Conservation (phyloP, 2,329 filamentous ascomycete species). For the Diaporthe citriasiana region DNA sequence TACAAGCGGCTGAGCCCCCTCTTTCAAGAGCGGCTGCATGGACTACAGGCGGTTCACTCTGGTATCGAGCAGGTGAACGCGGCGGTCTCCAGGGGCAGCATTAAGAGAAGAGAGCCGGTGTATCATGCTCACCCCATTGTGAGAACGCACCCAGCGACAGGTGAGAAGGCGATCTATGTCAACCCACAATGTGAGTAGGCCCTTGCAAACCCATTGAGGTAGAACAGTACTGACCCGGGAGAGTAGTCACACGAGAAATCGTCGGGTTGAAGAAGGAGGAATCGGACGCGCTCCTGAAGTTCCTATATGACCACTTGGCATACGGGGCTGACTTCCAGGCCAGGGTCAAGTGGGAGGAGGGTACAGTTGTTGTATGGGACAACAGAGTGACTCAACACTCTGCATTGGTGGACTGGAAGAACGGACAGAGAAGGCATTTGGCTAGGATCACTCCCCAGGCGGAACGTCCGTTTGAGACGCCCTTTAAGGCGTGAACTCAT, state of each 20-base stretch:
- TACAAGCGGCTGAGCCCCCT: slow-evolving; percentile 84
- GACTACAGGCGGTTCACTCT: slow-evolving; percentile 84
- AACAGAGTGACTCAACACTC: slow-evolving; percentile 86
- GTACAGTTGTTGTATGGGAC: slow-evolving; percentile 91
- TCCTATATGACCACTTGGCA: slow-evolving; percentile 82
- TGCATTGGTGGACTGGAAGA: slow-evolving; percentile 85
- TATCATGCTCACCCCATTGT: slow-evolving; percentile 82
- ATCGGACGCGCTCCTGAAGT: slow-evolving; percentile 81
- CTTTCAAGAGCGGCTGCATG: slow-evolving; percentile 85
- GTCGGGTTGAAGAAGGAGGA: slow-evolving; percentile 90
- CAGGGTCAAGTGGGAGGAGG: slow-evolving; percentile 81
- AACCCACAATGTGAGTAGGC: slow-evolving; percentile 81
- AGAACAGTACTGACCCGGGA: slow-evolving; percentile 44
- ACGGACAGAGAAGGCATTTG: slow-evolving; percentile 82
- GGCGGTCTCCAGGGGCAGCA: slow-evolving; percentile 75
- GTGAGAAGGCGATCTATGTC: slow-evolving; percentile 86
- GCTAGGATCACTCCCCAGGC: slow-evolving; percentile 88
- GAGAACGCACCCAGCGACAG: slow-evolving; percentile 84
- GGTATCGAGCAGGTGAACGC: slow-evolving; percentile 84
- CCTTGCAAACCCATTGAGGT: background rate
- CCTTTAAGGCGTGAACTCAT: slow-evolving; percentile 55
- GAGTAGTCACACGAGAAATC: slow-evolving; percentile 81
- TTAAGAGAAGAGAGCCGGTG: slow-evolving; percentile 83
- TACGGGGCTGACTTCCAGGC: slow-evolving; percentile 80
- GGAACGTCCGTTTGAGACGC: slow-evolving; percentile 81